phyloP scores from a whole-genome alignment of 345 rosid genomes.

The Erodium maritimum region DNA sequence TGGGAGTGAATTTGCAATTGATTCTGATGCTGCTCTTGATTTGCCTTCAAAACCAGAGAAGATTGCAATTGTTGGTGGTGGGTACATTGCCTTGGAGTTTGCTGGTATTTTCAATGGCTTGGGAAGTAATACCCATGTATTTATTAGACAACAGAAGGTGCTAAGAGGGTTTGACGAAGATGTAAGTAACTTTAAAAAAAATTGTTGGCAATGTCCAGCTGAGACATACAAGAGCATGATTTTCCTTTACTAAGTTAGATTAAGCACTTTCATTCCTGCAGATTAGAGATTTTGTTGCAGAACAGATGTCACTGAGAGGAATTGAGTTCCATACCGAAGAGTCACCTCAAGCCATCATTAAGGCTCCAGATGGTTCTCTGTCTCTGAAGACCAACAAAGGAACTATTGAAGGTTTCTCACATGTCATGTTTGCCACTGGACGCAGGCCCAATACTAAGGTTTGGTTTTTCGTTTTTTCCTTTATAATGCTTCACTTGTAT shows the following conservation, averaged over 20 bases:
- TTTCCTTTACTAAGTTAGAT: neutral
- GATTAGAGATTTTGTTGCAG: conserved; percentile 84
- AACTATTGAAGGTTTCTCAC: conserved; percentile 78
- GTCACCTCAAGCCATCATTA: conserved; percentile 72
- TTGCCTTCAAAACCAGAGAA: conserved; percentile 72
- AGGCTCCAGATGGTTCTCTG: conserved; percentile 62
- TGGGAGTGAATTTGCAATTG: conserved; percentile 71
- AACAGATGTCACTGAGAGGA: conserved; percentile 84
- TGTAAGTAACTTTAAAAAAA: conserved; percentile 23
- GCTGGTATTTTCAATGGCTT: conserved; percentile 86
- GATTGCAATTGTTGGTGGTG: conserved; percentile 86
- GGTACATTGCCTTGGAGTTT: conserved; percentile 81
- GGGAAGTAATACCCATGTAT: conserved; percentile 75
- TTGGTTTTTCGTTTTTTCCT: conserved; percentile 7
- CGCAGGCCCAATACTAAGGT: conserved; percentile 91
- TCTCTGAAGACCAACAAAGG: conserved; percentile 84
- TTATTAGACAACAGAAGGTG: conserved; percentile 85
- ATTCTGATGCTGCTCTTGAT: conserved; percentile 97
- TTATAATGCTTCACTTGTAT: neutral
- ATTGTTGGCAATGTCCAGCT: conserved; percentile 1
- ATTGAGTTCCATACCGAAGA: conserved; percentile 85
- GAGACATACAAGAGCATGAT: neutral
- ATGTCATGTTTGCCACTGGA: conserved; percentile 96
- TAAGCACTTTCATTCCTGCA: conserved; percentile 14
- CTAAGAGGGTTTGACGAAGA: conserved; percentile 95